Percentiles rank a stretch among this genome's conserved stretches.
phyloP scores from a whole-genome alignment of 495 filamentous ascomycete species.

The Zalerion maritima region DNA sequence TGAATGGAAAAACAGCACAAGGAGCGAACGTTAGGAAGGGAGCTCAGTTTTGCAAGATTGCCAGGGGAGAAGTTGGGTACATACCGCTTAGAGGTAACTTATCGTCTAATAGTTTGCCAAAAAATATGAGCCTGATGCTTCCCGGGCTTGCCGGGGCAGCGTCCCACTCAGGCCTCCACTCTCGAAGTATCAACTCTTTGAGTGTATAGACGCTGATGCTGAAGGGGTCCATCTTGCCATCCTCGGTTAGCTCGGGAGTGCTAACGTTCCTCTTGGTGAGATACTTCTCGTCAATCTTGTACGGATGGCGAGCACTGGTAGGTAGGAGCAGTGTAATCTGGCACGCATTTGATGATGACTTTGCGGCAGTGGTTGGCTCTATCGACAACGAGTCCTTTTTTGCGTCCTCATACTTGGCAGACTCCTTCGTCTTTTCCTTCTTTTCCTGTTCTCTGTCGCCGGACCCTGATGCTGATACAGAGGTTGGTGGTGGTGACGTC shows the following conservation, averaged over 20 bases:
- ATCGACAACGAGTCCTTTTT: too few relatives aligned
- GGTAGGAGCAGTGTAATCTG: constrained; percentile 63
- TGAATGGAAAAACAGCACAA: not conserved
- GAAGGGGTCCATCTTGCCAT: constrained; percentile 55
- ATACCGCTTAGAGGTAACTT: constrained; percentile 64
- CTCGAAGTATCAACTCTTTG: constrained; percentile 80
- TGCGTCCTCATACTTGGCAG: too few relatives aligned
- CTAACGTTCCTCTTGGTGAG: constrained; percentile 61
- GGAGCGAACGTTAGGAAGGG: not conserved
- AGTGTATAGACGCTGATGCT: constrained; percentile 80
- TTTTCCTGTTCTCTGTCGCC: too few relatives aligned
- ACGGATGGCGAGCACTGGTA: constrained; percentile 71
- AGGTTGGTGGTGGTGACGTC: too few relatives aligned
- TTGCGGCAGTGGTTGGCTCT: too few relatives aligned
- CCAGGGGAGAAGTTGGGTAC: constrained; percentile 4
- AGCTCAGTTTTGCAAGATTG: not conserved
- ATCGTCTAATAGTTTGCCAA: constrained; percentile 78
- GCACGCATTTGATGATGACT: too few relatives aligned
- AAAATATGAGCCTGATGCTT: constrained; percentile 75
- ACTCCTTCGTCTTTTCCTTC: too few relatives aligned
- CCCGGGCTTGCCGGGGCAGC: constrained; percentile 65
- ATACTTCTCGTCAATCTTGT: constrained; percentile 76
- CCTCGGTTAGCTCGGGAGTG: constrained; percentile 43
- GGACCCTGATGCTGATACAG: too few relatives aligned
- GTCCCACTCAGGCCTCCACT: constrained; percentile 89